Conservation (phyloP, 176 grass and related monocot species). For the Olyra latifolia region DNA sequence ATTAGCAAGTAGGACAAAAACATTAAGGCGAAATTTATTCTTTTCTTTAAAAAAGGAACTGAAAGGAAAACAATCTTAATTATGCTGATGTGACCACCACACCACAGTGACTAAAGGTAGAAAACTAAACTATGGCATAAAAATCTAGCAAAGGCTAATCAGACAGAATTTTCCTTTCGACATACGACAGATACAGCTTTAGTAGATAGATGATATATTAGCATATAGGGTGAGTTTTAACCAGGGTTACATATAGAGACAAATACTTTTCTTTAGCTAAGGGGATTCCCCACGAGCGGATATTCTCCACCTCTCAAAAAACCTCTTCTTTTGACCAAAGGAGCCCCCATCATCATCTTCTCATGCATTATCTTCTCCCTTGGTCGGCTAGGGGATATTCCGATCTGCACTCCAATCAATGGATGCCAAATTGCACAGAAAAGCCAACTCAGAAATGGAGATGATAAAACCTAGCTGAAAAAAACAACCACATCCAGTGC, state of each 20-base stretch:
- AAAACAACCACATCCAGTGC: neutral
- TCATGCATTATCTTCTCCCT: slow-evolving; percentile 43
- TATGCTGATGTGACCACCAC: neutral
- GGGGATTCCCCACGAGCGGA: slow-evolving; percentile 40
- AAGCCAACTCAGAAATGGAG: neutral
- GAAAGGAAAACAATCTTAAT: neutral
- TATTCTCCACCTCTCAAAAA: slow-evolving; percentile 37
- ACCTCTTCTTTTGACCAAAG: slow-evolving; percentile 33
- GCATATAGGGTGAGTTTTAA: neutral
- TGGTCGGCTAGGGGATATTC: slow-evolving; percentile 57
- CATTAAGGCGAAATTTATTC: neutral
- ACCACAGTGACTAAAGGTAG: neutral
- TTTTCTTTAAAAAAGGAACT: neutral
- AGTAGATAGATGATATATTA: neutral
- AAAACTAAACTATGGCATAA: neutral
- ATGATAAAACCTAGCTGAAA: neutral
- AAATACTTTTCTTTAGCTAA: slow-evolving; percentile 52
- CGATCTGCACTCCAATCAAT: slow-evolving; percentile 32
- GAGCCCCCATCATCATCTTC: slow-evolving; percentile 29
- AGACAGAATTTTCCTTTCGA: neutral
- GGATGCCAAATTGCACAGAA: slow-evolving; percentile 16
- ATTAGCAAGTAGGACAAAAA: neutral
- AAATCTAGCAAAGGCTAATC: neutral
- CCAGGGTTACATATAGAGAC: neutral
- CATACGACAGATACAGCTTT: neutral